phyloP scores from a whole-genome alignment of 768 basidiomycete species.

The Boletus sensibilis region DNA sequence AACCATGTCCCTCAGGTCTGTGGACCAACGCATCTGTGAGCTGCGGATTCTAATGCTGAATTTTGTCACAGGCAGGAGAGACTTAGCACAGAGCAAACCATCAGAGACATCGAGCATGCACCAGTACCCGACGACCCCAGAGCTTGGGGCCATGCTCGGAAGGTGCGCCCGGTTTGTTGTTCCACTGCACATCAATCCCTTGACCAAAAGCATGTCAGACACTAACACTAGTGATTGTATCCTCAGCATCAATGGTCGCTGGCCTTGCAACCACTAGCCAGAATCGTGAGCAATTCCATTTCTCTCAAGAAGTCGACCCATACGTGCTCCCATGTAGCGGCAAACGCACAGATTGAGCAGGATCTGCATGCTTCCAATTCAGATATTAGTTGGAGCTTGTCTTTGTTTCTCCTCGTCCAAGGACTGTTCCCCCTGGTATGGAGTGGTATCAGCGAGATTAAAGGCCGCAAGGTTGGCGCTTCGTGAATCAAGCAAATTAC shows the following conservation, averaged over 20 bases:
- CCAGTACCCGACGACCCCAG: conserved; percentile 60
- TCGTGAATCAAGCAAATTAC: neutral
- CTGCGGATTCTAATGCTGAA: neutral
- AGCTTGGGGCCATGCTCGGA: conserved; percentile 52
- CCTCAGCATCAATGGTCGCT: conserved; percentile 30
- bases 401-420: conserved; percentile 70
- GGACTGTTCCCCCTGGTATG: conserved; percentile 67
- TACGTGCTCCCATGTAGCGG: conserved; percentile 42
- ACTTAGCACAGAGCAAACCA: neutral
- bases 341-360: conserved; percentile 61
- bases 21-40: neutral
- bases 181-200: too few relatives aligned
- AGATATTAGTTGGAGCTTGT: conserved; percentile 66
- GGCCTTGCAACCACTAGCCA: conserved; percentile 27
- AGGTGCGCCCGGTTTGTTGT: conserved; percentile 38
- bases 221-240: conserved; percentile 26
- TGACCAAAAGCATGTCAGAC: conserved; percentile 15
- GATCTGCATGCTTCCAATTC: conserved; percentile 59
- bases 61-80: neutral
- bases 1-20: conserved; percentile 15
- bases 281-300: conserved; percentile 23
- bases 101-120: conserved; percentile 36
- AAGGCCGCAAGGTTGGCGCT: conserved; percentile 60
- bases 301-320: neutral
- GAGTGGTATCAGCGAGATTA: conserved; percentile 72